phyloP scores from a whole-genome alignment of 192 early-diverging fungal genomes.

The Backusella liffmaniae region DNA sequence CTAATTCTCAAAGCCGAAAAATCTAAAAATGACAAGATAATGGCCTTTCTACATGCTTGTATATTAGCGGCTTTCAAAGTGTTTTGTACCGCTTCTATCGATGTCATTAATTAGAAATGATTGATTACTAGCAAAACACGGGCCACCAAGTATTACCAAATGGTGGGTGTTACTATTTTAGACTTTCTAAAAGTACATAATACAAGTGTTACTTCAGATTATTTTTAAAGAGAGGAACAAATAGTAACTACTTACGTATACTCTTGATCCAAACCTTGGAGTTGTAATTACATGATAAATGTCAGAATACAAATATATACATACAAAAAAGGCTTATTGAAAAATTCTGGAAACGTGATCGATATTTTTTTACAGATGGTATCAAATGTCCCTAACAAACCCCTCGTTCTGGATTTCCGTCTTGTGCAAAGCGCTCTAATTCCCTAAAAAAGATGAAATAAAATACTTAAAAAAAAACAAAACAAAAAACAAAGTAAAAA shows the following conservation, averaged over 20 bases:
- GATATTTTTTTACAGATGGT: background rate
- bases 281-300: background rate
- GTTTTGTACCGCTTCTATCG: background rate
- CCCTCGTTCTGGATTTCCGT: background rate
- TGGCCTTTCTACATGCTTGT: background rate
- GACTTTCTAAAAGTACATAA: background rate
- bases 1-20: background rate
- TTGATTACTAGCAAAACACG: background rate
- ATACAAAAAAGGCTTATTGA: background rate
- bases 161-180: background rate
- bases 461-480: background rate
- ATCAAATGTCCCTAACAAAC: background rate
- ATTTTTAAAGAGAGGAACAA: background rate
- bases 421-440: background rate
- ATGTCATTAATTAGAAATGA: background rate
- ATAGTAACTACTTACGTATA: background rate
- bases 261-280: background rate
- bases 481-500: background rate
- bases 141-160: conserved; percentile 9
- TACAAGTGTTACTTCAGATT: conserved; percentile 4
- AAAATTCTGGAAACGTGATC: background rate
- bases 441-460: background rate
- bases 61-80: background rate
- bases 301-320: background rate
- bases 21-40: background rate